These are phyloP conservation scores for Emericellopsis atlantica DNA, from an alignment of 2,329 filamentous ascomycete genomes.

Conservation along the genomic window DNA sequence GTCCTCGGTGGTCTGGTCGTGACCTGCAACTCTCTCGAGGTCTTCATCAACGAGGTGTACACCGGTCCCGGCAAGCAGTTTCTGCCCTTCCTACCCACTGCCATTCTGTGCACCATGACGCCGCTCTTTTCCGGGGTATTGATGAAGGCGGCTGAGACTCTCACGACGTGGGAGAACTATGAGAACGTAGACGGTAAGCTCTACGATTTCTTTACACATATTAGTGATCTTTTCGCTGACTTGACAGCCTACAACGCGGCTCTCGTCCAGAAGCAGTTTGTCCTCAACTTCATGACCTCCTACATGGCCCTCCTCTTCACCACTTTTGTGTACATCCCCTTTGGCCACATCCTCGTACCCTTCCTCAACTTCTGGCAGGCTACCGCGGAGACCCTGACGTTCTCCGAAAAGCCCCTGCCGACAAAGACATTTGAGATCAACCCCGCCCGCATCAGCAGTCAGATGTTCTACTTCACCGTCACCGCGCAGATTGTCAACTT, in stretches of 20 bases:
- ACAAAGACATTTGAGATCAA: slow-evolving; percentile 67
- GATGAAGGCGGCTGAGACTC: slow-evolving; percentile 59
- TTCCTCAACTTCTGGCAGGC: slow-evolving; percentile 73
- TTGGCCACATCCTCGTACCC: slow-evolving; percentile 71
- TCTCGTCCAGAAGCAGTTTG: slow-evolving; percentile 84
- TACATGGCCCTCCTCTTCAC: slow-evolving; percentile 89
- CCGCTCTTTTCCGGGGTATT: slow-evolving; percentile 68
- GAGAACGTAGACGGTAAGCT: slow-evolving; percentile 59
- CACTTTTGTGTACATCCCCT: slow-evolving; percentile 89
- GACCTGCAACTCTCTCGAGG: slow-evolving; percentile 81
- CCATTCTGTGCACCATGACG: slow-evolving; percentile 70
- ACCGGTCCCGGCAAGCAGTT: slow-evolving; percentile 77
- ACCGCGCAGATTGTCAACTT: slow-evolving; percentile 88
- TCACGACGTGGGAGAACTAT: slow-evolving; percentile 86
- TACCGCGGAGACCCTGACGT: slow-evolving; percentile 62
- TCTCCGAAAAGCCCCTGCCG: slow-evolving; percentile 59
- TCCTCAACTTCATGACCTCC: slow-evolving; percentile 92
- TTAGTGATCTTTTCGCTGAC: neutral
- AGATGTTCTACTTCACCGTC: slow-evolving; percentile 93
- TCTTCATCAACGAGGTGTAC: slow-evolving; percentile 93
- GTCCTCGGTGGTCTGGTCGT: slow-evolving; percentile 74
- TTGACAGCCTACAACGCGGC: slow-evolving; percentile 60
- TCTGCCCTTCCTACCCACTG: slow-evolving; percentile 78
- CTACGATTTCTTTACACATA: neutral
- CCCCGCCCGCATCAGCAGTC: slow-evolving; percentile 68